Evolutionary conservation across 495 filamentous ascomycete species (phyloP).

Genomic region (Polyplosphaeria fusca): DNA sequence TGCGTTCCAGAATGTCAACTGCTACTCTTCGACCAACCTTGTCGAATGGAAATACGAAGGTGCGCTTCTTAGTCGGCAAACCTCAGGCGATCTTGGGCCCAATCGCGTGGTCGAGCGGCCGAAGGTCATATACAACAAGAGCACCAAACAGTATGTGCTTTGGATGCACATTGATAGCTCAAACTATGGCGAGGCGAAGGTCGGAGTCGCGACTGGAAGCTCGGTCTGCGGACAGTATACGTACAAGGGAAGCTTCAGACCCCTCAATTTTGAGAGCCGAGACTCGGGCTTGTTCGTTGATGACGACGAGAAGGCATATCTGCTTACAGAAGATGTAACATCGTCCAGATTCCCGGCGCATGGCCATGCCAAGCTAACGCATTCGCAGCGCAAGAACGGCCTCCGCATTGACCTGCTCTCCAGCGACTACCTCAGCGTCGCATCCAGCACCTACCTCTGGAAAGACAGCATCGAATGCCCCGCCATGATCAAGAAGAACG

Average conservation of each 20-base stretch:
- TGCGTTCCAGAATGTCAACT: conserved; percentile 60
- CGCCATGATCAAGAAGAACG: conserved; percentile 51
- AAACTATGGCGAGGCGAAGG: conserved; percentile 61
- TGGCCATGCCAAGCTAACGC: neutral
- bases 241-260: conserved; percentile 45
- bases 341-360: no score
- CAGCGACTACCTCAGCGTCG: conserved; percentile 47
- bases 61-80: conserved; percentile 50
- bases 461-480: conserved; percentile 47
- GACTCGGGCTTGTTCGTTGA: conserved; percentile 64
- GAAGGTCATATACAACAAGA: conserved; percentile 60
- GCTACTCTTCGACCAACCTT: conserved; percentile 55
- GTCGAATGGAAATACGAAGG: conserved; percentile 61
- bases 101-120: conserved; percentile 63
- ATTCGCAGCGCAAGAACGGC: conserved; percentile 48
- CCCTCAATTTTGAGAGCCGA: conserved; percentile 53
- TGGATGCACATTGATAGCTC: conserved; percentile 67
- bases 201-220: conserved; percentile 58
- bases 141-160: conserved; percentile 52
- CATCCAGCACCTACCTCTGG: conserved; percentile 44
- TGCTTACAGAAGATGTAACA: conserved; percentile 61
- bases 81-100: conserved; percentile 58
- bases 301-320: conserved; percentile 58
- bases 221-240: conserved; percentile 59
- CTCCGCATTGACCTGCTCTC: conserved; percentile 52